A percentile compares a stretch with the other conserved stretches of the same genome.
Conservation (phyloP, 345 rosid species). For the Dovyalis caffra region DNA sequence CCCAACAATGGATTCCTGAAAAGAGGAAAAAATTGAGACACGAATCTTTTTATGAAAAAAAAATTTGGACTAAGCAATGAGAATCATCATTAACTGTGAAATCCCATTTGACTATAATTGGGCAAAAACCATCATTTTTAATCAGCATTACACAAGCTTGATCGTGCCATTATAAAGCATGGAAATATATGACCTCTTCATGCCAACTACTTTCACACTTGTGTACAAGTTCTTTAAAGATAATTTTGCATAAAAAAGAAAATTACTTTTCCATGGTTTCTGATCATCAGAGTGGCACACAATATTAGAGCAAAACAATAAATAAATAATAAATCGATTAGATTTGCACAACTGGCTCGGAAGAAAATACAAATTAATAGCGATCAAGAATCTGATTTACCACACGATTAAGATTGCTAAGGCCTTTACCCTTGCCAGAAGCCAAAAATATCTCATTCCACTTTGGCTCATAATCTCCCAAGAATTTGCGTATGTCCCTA, state of each 20-base stretch:
- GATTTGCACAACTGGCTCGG: background rate
- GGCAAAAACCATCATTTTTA: no score
- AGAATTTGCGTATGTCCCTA: conserved; percentile 33
- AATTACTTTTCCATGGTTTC: background rate
- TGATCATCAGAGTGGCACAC: background rate
- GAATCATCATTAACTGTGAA: no score
- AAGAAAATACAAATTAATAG: background rate
- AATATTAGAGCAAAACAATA: background rate
- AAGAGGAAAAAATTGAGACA: background rate
- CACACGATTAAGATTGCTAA: conserved; percentile 37
- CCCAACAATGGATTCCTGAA: conserved; percentile 41
- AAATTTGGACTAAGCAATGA: no score
- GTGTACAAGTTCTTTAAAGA: no score
- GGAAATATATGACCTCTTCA: no score
- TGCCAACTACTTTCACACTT: no score
- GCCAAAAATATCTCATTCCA: conserved; percentile 66
- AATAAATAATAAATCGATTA: no score
- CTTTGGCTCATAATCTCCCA: conserved; percentile 41
- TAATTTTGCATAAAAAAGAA: no score
- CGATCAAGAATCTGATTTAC: conserved; percentile 32
- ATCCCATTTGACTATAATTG: no score
- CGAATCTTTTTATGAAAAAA: background rate
- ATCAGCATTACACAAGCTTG: no score
- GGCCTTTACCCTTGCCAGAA: conserved; percentile 48
- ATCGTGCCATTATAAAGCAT: no score